A percentile compares a stretch with the other conserved stretches of the same genome.
These are phyloP conservation scores for Chytridium lagenaria DNA, from an alignment of 371 early-diverging fungal genomes.

Conservation along the genomic window DNA sequence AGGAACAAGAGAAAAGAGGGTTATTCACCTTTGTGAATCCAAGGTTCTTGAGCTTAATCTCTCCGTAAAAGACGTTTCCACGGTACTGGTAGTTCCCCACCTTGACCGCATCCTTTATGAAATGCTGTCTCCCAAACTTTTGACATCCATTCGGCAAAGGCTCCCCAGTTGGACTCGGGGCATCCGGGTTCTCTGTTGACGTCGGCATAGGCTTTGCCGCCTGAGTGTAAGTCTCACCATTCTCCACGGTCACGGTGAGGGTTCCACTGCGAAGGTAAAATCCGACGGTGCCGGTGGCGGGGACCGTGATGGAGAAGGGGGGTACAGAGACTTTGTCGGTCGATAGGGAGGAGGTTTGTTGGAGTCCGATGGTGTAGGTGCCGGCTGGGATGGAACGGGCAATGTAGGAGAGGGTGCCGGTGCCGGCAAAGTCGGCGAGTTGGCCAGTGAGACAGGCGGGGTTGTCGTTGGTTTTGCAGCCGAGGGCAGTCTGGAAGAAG, in stretches of 20 bases:
- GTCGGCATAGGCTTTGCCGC: background rate
- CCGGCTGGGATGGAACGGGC: slow-evolving; percentile 5
- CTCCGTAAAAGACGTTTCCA: slow-evolving; percentile 19
- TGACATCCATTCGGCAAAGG: background rate
- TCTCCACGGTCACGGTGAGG: slow-evolving; percentile 7
- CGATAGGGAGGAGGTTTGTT: background rate
- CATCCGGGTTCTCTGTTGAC: background rate
- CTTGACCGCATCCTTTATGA: background rate
- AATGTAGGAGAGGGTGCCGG: slow-evolving; percentile 1
- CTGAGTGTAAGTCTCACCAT: slow-evolving; percentile 5
- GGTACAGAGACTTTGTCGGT: background rate
- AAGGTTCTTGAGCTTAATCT: slow-evolving; percentile 18
- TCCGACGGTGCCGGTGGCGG: slow-evolving; percentile 7
- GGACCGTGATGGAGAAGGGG: slow-evolving; percentile 11
- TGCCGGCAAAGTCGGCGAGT: slow-evolving; percentile 1
- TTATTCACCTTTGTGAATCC: slow-evolving; percentile 15
- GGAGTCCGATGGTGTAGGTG: background rate
- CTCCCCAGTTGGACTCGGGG: background rate
- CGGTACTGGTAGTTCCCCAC: background rate
- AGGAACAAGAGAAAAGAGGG: background rate
- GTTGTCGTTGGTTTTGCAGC: slow-evolving; percentile 23
- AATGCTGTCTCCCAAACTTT: background rate
- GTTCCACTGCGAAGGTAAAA: background rate
- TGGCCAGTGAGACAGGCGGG: slow-evolving; percentile 11
- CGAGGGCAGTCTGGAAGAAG: slow-evolving; percentile 15